Conservation (phyloP, 768 basidiomycete genomes). For the Psilocybe cyanescens region DNA sequence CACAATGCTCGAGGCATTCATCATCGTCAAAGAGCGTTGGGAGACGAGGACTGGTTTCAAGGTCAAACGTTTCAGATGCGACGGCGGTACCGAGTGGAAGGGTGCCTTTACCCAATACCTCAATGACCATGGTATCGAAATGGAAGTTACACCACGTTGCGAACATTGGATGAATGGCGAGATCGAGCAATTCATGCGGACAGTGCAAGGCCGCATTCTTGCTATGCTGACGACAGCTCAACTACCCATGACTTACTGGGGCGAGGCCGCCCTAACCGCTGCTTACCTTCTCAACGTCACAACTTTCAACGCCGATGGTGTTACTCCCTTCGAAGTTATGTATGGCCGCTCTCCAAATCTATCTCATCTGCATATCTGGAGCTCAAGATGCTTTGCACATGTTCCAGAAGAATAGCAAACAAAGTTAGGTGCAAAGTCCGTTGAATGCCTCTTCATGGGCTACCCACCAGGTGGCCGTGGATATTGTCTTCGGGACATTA, state of each 20-base stretch:
- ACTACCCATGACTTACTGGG: conserved; percentile 13
- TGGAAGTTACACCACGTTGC: conserved; percentile 7
- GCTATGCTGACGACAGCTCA: background rate
- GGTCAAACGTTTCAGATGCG: too few species aligned
- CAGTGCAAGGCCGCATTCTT: background rate
- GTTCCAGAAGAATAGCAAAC: conserved; percentile 13
- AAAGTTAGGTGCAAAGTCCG: conserved; percentile 14
- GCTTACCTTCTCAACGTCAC: too few species aligned
- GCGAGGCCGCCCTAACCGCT: conserved; percentile 16
- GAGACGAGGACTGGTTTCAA: conserved; percentile 10
- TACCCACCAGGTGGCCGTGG: too few species aligned
- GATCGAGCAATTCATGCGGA: conserved; percentile 12
- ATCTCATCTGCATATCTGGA: too few species aligned
- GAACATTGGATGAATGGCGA: conserved; percentile 22
- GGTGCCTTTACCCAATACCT: too few species aligned
- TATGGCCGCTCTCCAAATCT: too few species aligned
- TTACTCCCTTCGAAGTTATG: background rate
- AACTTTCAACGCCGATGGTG: background rate
- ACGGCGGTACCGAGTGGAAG: too few species aligned
- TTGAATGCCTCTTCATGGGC: background rate
- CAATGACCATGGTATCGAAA: conserved; percentile 3
- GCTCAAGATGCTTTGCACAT: background rate
- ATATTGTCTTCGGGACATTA: too few species aligned
- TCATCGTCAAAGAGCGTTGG: conserved; percentile 7
- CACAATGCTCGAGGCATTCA: background rate